phyloP scores from a whole-genome alignment of 306 rosid genomes.

The Medicago lupulina region DNA sequence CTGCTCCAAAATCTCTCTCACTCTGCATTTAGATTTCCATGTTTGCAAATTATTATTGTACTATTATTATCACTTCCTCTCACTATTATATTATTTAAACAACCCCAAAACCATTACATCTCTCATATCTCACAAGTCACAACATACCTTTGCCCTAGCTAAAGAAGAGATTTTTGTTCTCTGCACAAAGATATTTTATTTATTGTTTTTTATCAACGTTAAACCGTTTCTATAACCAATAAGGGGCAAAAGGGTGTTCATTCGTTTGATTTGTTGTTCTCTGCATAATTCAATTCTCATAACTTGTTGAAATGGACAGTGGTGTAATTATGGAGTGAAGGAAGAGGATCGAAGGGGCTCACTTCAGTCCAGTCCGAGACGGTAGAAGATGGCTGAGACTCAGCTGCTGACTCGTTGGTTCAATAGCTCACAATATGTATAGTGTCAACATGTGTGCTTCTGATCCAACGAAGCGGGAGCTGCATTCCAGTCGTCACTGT shows the following conservation, averaged over 20 bases:
- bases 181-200: background rate
- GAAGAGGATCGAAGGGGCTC: conserved; percentile 64
- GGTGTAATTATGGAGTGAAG: background rate
- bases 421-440: conserved; percentile 51
- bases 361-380: conserved; percentile 93
- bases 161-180: background rate
- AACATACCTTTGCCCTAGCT: background rate
- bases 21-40: background rate
- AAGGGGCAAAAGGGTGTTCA: too few relatives aligned
- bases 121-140: background rate
- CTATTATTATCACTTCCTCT: background rate
- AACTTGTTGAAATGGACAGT: background rate
- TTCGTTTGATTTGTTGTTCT: background rate
- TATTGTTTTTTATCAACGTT: background rate
- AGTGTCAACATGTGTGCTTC: conserved; percentile 56
- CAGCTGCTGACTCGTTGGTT: conserved; percentile 99
- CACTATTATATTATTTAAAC: background rate
- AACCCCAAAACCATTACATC: background rate
- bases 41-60: too few relatives aligned
- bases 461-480: conserved; percentile 97
- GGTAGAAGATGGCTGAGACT: conserved; percentile 41
- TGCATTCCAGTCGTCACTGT: conserved; percentile 62
- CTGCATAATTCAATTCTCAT: background rate
- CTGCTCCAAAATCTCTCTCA: background rate
- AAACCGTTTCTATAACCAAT: too few relatives aligned